Evolutionary conservation across 208 protist genomes (phyloP).

Genomic region (Crithidia bombi): DNA sequence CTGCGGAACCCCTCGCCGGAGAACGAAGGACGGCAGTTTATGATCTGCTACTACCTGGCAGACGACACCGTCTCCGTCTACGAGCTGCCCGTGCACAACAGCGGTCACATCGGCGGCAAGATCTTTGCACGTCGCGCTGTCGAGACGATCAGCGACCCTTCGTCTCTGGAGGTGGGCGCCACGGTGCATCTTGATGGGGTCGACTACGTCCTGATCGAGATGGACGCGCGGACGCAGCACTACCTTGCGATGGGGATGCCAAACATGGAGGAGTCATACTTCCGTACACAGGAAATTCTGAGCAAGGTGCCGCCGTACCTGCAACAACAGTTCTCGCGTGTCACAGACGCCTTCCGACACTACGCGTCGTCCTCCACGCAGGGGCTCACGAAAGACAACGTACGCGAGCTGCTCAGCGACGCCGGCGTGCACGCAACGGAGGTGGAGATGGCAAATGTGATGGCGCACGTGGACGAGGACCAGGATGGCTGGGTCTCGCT

Average conservation of each 20-base stretch:
- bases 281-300: slow-evolving; percentile 69
- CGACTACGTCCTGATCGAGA: slow-evolving; percentile 68
- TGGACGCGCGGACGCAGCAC: slow-evolving; percentile 75
- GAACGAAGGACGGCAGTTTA: slow-evolving; percentile 83
- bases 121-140: slow-evolving; percentile 86
- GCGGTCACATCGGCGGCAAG: slow-evolving; percentile 93
- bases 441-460: slow-evolving; percentile 58
- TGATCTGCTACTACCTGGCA: slow-evolving; percentile 94
- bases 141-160: slow-evolving; percentile 57
- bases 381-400: slow-evolving; percentile 63
- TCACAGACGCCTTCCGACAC: slow-evolving; percentile 84
- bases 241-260: slow-evolving; percentile 79
- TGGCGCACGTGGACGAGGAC: slow-evolving; percentile 74
- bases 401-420: slow-evolving; percentile 65
- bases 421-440: slow-evolving; percentile 51
- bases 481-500: slow-evolving; percentile 81
- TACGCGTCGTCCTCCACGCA: slow-evolving; percentile 63
- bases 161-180: slow-evolving; percentile 77
- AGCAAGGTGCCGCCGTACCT: slow-evolving; percentile 60
- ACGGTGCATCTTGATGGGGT: slow-evolving; percentile 62
- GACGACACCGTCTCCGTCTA: slow-evolving; percentile 96
- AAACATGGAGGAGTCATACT: slow-evolving; percentile 78
- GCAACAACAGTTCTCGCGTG: slow-evolving; percentile 62
- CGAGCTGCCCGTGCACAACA: slow-evolving; percentile 92
- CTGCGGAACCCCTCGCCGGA: slow-evolving; percentile 49